These are phyloP conservation scores for Colletotrichum orbiculare DNA, from an alignment of 2,329 filamentous ascomycete species.

Conservation along the genomic window DNA sequence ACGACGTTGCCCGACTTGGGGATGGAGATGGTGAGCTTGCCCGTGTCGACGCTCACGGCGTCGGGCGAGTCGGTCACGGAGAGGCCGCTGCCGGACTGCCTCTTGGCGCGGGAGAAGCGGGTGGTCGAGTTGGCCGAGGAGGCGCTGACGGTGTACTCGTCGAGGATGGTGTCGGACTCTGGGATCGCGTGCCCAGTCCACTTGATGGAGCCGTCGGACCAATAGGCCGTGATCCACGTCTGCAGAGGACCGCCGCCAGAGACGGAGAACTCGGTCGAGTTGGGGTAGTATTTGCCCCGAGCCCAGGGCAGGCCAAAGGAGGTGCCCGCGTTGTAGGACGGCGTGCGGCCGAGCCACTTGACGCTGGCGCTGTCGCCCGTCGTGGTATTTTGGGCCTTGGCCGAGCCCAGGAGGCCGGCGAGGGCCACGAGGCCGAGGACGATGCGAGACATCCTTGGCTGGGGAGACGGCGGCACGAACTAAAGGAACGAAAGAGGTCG, in stretches of 20 bases:
- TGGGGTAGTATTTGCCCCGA: constrained; percentile 49
- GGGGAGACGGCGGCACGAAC: not conserved
- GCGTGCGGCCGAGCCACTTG: constrained; percentile 54
- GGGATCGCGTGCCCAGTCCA: constrained; percentile 69
- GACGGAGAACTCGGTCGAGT: constrained; percentile 51
- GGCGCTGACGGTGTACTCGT: constrained; percentile 53
- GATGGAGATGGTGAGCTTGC: constrained; percentile 55
- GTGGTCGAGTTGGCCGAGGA: constrained; percentile 40
- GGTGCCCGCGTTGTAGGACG: constrained; percentile 47
- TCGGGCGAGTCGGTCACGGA: constrained; percentile 41
- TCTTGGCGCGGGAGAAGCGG: constrained; percentile 25
- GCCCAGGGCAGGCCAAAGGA: constrained; percentile 59
- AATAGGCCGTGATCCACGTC: constrained; percentile 68
- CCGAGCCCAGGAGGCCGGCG: constrained; percentile 33
- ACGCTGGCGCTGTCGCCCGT: constrained; percentile 39
- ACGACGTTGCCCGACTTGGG: constrained; percentile 54
- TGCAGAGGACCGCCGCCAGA: constrained; percentile 47
- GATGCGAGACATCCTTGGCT: constrained; percentile 32
- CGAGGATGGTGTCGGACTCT: constrained; percentile 50
- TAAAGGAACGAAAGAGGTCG: constrained; percentile 2
- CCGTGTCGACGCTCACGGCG: constrained; percentile 54
- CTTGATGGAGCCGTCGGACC: constrained; percentile 70
- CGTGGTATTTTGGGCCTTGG: constrained; percentile 25
- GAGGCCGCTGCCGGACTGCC: constrained; percentile 48
- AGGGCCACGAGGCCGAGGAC: constrained; percentile 28